Base-by-base conservation (phyloP, 805 yeast genomes). In the Saturnispora mendoncae region DNA sequence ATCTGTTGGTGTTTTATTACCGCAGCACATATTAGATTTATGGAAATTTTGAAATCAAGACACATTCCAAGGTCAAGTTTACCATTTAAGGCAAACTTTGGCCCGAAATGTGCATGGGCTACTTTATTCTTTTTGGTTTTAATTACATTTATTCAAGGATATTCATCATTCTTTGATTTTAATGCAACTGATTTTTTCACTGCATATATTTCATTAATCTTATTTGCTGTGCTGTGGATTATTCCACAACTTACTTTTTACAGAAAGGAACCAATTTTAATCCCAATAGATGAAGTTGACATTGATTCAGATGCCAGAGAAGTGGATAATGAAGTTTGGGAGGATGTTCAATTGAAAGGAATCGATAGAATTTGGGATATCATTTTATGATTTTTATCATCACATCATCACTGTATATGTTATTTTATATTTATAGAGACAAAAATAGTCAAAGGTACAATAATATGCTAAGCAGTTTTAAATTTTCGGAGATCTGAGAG, bases 1-100 rank as follows among this genome's bases (percentile, higher is more conserved):
- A 77, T 80, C 50, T 71, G 84, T 14, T 80, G 88, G 88, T 70
- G 76, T 37, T 72, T 76, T 56, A 80, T 81, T 46, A 68, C 78
- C 23, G 59, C 72, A 35, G 66, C 82, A 3, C 88, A 80, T 60
- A 61, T 82, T 43, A 67, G 88, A 57, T 82, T 81, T 61, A 81
- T 81, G 79, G 59, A 66, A 31, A 78, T 80, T 26, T 62, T 84
- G 51, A 72, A 70, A 51, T 57, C 65, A 18, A 74, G 86, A 58
- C 78, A 78, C 39, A 78, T 82, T 42, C 66, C 79, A 20, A 66
- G 94, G 53, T 77, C 78, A 51, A 68, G 72, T 13, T 66, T 84
- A 40, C 92, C 94, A 7, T 84, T 69, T 68, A 80, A 79, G 60
- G 87, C 90, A 9, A 54, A 53, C 13, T 66, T 68, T 43, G 80